Conservation (phyloP, 2,329 filamentous ascomycete species). For the Cryphonectria naterciae region DNA sequence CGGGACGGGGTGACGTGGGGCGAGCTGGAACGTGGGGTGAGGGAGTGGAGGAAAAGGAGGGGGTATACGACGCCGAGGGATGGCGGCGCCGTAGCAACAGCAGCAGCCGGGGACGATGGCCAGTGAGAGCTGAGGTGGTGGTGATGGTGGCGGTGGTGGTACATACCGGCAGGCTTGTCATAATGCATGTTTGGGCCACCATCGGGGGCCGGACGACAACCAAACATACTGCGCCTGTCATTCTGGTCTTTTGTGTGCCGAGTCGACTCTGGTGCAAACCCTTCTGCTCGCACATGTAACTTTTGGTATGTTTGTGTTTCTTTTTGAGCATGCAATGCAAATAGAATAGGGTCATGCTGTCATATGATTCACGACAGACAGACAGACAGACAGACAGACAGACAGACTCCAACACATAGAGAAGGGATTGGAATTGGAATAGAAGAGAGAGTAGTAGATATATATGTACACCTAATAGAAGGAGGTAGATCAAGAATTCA, state of each 20-base stretch:
- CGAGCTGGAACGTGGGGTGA: constrained; percentile 80
- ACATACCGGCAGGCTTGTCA: no score
- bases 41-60: constrained; percentile 77
- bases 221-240: no score
- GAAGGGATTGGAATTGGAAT: not conserved
- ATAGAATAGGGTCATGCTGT: not conserved
- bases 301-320: no score
- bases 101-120: not conserved
- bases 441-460: not conserved
- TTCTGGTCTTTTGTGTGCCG: no score
- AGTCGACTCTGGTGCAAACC: no score
- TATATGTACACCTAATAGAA: not conserved
- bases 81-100: not conserved
- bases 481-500: not conserved
- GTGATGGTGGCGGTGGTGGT: not conserved
- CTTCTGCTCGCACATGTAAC: no score
- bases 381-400: not conserved
- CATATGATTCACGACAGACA: not conserved
- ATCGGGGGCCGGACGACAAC: no score
- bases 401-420: not conserved
- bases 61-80: constrained; percentile 38
- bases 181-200: no score
- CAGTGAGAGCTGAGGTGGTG: not conserved
- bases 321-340: not conserved
- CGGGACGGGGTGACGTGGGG: constrained; percentile 75